Base-by-base conservation (phyloP, 768 basidiomycete genomes). In the Mycena maculata region DNA sequence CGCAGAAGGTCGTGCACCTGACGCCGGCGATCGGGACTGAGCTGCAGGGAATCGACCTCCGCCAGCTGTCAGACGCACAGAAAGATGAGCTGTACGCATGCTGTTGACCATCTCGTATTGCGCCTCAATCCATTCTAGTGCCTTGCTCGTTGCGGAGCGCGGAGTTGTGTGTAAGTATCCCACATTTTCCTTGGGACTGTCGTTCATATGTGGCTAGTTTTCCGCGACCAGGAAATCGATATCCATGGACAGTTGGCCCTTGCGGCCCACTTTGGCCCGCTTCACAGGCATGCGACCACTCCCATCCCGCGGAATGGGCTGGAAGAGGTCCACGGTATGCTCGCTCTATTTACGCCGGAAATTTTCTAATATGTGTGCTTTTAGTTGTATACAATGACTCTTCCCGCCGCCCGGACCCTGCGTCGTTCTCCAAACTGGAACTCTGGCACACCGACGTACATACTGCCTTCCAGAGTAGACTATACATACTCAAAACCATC, bases 251-350 rank as follows among this genome's bases (percentile, higher is more conserved):
- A 94, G 72, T 84, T 93, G 12, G 87, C 90, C n/a, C 80, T 94
- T 63, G 90, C 85, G 9, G 87, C 87, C 18, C 80, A 94, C 73
- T 92, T 85, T 60, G 92, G 92, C 6, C 91, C 86, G 50, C 84
- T 93, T 49, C 93, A 95, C 77, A 92, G 90, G 75, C 93, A 96
- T 73, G 90, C 93, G 4, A 93, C 92, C 3, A 93, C 92, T 12
- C 90, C 90, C 0, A 83, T 94, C 52, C 91, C 94, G 2, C 86
- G 87, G 72, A 87, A 84, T 20, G 93, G 92, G 18, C 82, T 93
- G 4, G 89, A 92, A 72, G 90, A 92, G 79, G 91, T 92, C 6
- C 92, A 93, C 71, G 83, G 92, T 89, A 66, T 49, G 18, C 39
- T 33, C 22, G n/a, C 22, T 30, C 28, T 18, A 55, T 61, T 27